Percentiles rank a stretch among this genome's conserved stretches.
phyloP scores from a whole-genome alignment of 139 green algal species.

The Tetradesmus lagerheimii region DNA sequence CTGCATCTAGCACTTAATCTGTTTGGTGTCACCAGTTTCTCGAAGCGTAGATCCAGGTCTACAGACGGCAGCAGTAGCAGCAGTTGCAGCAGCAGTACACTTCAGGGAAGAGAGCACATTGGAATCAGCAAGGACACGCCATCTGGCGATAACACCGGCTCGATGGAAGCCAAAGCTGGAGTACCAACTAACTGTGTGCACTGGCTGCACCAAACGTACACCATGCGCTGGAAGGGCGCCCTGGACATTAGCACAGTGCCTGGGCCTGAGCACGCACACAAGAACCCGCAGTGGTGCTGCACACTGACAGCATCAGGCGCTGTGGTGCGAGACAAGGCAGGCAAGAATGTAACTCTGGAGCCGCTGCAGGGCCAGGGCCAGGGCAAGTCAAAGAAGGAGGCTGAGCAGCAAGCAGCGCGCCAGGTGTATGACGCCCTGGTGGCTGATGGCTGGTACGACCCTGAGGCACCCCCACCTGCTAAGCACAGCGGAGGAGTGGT shows the following conservation, averaged over 20 bases:
- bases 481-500: not conserved
- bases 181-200: not conserved
- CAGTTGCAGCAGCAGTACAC: constrained; percentile 3
- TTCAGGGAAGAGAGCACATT: not conserved
- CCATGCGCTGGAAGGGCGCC: constrained; percentile 26
- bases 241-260: constrained; percentile 15
- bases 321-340: not conserved
- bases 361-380: not conserved
- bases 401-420: constrained; percentile 3
- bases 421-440: constrained; percentile 3
- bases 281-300: constrained; percentile 13
- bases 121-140: not conserved
- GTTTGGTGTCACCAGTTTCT: not conserved
- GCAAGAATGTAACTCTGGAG: not conserved
- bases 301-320: not conserved
- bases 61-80: not conserved
- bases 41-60: not conserved
- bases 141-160: not conserved
- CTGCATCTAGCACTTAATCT: not conserved
- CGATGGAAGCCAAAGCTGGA: not conserved
- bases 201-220: constrained; percentile 27
- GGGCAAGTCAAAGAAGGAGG: constrained; percentile 18
- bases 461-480: not conserved
- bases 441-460: constrained; percentile 22
- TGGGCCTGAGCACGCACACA: constrained; percentile 1